Evolutionary conservation across 2,329 filamentous ascomycete genomes (phyloP), one percentile per base, ranked within the genome.

Genomic region (Talaromyces verruculosus): DNA sequence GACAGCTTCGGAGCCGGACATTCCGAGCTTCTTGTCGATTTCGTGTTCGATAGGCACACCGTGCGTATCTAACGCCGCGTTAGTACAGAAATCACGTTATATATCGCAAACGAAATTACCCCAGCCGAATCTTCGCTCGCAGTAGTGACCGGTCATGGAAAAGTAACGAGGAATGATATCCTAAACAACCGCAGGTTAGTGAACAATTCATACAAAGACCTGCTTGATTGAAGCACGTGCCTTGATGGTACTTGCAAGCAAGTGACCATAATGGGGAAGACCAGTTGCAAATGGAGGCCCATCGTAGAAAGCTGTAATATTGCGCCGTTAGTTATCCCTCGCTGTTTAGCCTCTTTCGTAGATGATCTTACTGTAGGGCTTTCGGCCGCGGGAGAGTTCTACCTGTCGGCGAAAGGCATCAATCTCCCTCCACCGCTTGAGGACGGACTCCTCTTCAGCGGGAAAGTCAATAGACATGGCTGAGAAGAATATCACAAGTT

Each of bases 121-220:
- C 94, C 94, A 97, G 63, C 94, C 94, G 71, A 97, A 97, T 67
- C 93, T 87, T 70, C 94, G 87, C 82, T 95, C 92, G 62, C 97
- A 93, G 81, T 96, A 91, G 76, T 89, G 91, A 17, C 94, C 94
- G 77, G 96, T 96, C 93, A 97, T 97, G 61, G 93, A 93, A 92
- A 93, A 97, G 79, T 97, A 98, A 72, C 94, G 85, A 8, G 94
- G 93, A 71, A 98, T 96, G 67, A 97, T 95, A 78, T 97, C 94
- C 65, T 66, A 60, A 59, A 60, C 0, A 4, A 4, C 10, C n/a
- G 19, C 8, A 63, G 19, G 25, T 25, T 13, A 33, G 51, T 47
- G 17, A 39, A 7, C 19, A 33, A 6, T 58, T 33, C 17, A 37
- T 25, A 22, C 5, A 6, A 47, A 17, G n/a, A 30, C 30, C 22